Percentiles rank a stretch among this genome's conserved stretches.
Conservation (phyloP, 441 rosid species). For the Gossypium laxum region DNA sequence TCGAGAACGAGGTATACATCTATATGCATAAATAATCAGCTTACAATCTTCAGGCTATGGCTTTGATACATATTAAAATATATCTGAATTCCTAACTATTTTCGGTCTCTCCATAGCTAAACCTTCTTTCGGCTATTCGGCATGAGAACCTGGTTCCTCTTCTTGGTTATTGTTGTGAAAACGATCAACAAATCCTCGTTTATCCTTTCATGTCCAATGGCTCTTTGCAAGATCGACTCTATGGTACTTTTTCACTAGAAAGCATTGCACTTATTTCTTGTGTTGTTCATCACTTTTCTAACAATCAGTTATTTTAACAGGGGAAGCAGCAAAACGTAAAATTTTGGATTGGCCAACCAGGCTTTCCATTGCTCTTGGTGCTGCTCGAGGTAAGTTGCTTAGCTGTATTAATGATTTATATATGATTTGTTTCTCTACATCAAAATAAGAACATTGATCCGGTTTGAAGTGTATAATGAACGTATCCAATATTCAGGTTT, state of each 20-base stretch:
- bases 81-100: constrained; percentile 10
- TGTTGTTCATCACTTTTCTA: constrained; percentile 2
- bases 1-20: constrained; percentile 55
- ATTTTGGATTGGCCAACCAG: constrained; percentile 68
- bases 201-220: constrained; percentile 78
- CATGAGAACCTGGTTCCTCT: constrained; percentile 68
- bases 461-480: constrained; percentile 5
- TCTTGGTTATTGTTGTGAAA: constrained; percentile 58
- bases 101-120: constrained; percentile 33
- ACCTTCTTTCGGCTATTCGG: constrained; percentile 53
- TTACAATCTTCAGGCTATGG: neutral
- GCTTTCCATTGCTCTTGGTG: constrained; percentile 64
- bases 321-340: constrained; percentile 60
- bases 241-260: constrained; percentile 33
- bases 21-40: neutral
- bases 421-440: neutral
- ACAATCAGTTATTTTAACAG: constrained; percentile 25
- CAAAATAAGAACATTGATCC: constrained; percentile 1
- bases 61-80: neutral
- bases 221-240: constrained; percentile 66
- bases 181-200: constrained; percentile 65
- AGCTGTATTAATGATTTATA: neutral
- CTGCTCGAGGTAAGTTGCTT: constrained; percentile 47
- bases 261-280: neutral
- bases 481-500: constrained; percentile 35